A percentile compares a stretch with the other conserved stretches of the same genome.
Evolutionary conservation across 192 early-diverging fungal species (phyloP).

Genomic region (Obelidium mucronatum): DNA sequence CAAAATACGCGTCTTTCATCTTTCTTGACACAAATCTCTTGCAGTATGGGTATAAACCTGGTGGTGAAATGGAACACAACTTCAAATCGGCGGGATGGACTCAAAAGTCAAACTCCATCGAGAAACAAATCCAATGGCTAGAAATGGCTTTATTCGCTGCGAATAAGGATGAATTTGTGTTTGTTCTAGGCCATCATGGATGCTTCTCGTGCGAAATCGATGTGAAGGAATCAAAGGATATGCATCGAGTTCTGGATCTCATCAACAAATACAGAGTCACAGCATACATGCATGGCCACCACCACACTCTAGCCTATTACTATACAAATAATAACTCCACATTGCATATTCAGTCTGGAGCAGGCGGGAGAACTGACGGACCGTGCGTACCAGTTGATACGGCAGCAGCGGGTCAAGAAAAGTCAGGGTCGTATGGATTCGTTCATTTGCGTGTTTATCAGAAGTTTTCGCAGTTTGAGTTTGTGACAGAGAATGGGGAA

Average conservation of each 20-base stretch:
- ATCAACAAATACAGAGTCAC: constrained; percentile 11
- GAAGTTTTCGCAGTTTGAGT: not conserved
- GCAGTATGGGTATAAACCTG: constrained; percentile 25
- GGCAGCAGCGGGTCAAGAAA: not conserved
- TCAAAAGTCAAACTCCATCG: not conserved
- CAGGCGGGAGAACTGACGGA: constrained; percentile 28
- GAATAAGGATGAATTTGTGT: constrained; percentile 25
- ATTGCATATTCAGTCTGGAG: constrained; percentile 14
- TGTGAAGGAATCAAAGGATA: not conserved
- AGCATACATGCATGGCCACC: constrained; percentile 29
- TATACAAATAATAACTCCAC: not conserved
- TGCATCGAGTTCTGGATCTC: not conserved
- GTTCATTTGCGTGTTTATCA: not conserved
- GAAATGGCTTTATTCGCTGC: not conserved
- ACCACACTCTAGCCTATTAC: constrained; percentile 23
- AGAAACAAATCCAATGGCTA: constrained; percentile 30
- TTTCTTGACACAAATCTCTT: constrained; percentile 36
- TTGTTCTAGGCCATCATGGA: constrained; percentile 34
- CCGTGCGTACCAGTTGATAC: constrained; percentile 2
- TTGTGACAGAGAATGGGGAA: constrained; percentile 13
- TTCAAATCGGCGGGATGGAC: constrained; percentile 16
- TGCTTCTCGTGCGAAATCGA: constrained; percentile 8
- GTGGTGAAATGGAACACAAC: not conserved
- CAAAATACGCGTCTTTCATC: constrained; percentile 4
- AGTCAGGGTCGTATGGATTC: constrained; percentile 22